Conservation (phyloP, 805 yeast species). For the Candida railenensis region DNA sequence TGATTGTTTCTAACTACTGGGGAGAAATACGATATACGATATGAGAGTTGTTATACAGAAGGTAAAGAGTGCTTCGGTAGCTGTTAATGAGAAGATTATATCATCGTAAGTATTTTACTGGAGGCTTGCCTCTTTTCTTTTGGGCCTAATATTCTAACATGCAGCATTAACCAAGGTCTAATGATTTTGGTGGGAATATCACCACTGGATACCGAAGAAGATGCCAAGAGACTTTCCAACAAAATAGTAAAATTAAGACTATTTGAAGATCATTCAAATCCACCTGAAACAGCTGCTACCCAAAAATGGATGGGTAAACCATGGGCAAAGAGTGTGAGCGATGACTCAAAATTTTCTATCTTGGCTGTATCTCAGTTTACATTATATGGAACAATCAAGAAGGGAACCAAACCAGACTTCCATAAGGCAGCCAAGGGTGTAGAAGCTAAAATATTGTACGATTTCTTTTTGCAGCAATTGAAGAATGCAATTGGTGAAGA, state of each 20-base stretch:
- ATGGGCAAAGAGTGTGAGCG: conserved; percentile 69
- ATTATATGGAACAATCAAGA: conserved; percentile 75
- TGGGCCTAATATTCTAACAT: neutral
- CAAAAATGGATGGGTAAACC: conserved; percentile 53
- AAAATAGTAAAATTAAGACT: conserved; percentile 66
- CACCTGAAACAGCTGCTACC: conserved; percentile 40
- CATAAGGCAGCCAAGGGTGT: conserved; percentile 87
- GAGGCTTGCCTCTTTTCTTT: too few species aligned
- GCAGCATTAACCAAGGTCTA: conserved; percentile 64
- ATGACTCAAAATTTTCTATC: conserved; percentile 68
- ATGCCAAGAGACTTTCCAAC: conserved; percentile 64
- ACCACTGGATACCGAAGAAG: conserved; percentile 71
- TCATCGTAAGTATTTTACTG: conserved; percentile 55
- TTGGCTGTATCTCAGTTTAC: conserved; percentile 93
- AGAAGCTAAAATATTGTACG: conserved; percentile 50
- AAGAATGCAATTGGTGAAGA: conserved; percentile 52
- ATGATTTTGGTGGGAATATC: conserved; percentile 84
- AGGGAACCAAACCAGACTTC: conserved; percentile 94
- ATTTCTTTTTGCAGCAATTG: conserved; percentile 49
- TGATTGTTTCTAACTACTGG: too few species aligned
- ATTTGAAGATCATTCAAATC: conserved; percentile 60
- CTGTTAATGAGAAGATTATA: conserved; percentile 68
- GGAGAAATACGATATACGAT: too few species aligned
- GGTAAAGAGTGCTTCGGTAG: conserved; percentile 85
- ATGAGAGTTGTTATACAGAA: conserved; percentile 93